Evolutionary conservation across 108 stramenopile species (phyloP).

Genomic region (Nitzschia inconspicua): DNA sequence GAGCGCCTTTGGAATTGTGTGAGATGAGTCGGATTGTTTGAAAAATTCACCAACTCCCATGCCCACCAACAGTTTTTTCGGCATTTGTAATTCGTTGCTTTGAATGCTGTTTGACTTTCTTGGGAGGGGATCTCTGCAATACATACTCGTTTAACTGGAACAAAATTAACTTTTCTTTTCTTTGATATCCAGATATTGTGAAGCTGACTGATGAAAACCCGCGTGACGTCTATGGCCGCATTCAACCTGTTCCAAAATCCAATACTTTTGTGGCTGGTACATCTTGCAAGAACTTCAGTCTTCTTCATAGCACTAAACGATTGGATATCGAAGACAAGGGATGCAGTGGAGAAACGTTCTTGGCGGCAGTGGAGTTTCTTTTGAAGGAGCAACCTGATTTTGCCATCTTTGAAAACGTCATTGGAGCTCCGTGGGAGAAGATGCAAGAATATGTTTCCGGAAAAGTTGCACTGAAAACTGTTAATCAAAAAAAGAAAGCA

Average conservation of each 20-base stretch:
- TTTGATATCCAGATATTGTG: constrained; percentile 70
- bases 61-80: too few relatives aligned
- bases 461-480: constrained; percentile 33
- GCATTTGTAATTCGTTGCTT: too few relatives aligned
- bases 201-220: constrained; percentile 54
- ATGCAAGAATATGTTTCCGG: constrained; percentile 83
- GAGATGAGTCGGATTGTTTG: too few relatives aligned
- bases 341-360: constrained; percentile 70
- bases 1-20: too few relatives aligned
- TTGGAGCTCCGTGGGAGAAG: constrained; percentile 64
- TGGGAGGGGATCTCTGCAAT: too few relatives aligned
- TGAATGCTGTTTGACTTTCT: too few relatives aligned
- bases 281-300: constrained; percentile 75
- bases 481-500: constrained; percentile 34
- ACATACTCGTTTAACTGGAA: too few relatives aligned
- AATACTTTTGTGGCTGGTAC: constrained; percentile 83
- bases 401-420: constrained; percentile 81
- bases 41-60: too few relatives aligned
- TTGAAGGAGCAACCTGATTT: constrained; percentile 51
- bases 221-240: constrained; percentile 64
- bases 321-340: constrained; percentile 81
- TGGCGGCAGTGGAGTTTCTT: constrained; percentile 67
- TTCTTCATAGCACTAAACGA: constrained; percentile 50
- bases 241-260: constrained; percentile 35
- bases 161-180: constrained; percentile 65